Percentiles rank a stretch among this genome's conserved stretches.
Evolutionary conservation across 2,329 filamentous ascomycete species (phyloP).

Genomic region (Simplicillium aogashimaense): DNA sequence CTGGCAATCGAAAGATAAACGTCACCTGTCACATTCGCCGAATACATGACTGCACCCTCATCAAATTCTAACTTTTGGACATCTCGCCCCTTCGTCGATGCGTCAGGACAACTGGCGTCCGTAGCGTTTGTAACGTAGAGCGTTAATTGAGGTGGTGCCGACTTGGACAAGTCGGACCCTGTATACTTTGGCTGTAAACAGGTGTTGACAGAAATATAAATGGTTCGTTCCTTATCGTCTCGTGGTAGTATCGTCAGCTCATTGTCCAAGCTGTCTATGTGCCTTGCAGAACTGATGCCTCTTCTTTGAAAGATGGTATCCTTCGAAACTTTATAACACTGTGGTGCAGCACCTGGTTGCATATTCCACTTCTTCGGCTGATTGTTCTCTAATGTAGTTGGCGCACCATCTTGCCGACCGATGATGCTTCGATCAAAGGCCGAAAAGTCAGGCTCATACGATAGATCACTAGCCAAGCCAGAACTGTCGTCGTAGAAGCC

Average conservation of each 20-base stretch:
- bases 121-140: constrained; percentile 61
- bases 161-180: constrained; percentile 5
- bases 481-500: not conserved
- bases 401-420: constrained; percentile 45
- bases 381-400: constrained; percentile 53
- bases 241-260: constrained; percentile 6
- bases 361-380: constrained; percentile 49
- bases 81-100: constrained; percentile 11
- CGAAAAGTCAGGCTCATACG: constrained; percentile 52
- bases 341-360: constrained; percentile 46
- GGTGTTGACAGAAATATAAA: constrained; percentile 81
- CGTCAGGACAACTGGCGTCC: constrained; percentile 17
- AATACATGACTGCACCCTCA: constrained; percentile 60
- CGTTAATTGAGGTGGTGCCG: constrained; percentile 59
- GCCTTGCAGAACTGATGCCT: not conserved
- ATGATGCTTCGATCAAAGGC: constrained; percentile 53
- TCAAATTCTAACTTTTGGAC: constrained; percentile 37
- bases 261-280: too few species aligned
- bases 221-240: constrained; percentile 23
- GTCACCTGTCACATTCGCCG: constrained; percentile 50
- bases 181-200: constrained; percentile 61
- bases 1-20: constrained; percentile 72
- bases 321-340: constrained; percentile 23
- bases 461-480: constrained; percentile 13
- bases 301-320: constrained; percentile 14